phyloP scores from a whole-genome alignment of 2,329 filamentous ascomycete genomes.

The Nemania sp. region DNA sequence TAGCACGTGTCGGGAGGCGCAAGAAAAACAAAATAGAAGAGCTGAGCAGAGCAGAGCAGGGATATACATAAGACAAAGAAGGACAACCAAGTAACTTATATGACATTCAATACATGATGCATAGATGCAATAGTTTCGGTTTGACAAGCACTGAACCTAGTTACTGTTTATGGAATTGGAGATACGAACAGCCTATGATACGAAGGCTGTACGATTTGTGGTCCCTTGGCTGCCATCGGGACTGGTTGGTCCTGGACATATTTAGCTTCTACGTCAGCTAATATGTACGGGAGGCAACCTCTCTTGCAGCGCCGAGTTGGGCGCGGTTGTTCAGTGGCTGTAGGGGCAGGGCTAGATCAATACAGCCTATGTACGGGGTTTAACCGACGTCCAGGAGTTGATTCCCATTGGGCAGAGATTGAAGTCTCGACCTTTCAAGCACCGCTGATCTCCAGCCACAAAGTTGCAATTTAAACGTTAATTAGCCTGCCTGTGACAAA shows the following conservation, averaged over 20 bases:
- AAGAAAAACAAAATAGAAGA: slow-evolving; percentile 12
- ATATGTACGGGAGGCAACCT: slow-evolving; percentile 23
- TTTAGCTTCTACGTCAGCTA: slow-evolving; percentile 21
- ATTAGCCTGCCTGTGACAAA: slow-evolving; percentile 31
- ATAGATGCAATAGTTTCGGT: slow-evolving; percentile 27
- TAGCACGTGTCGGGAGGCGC: neutral
- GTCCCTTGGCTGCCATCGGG: slow-evolving; percentile 15
- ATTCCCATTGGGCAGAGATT: slow-evolving; percentile 29
- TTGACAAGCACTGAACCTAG: slow-evolving; percentile 30
- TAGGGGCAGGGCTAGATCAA: slow-evolving; percentile 28
- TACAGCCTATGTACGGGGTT: slow-evolving; percentile 35
- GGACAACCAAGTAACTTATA: slow-evolving; percentile 31
- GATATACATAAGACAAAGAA: slow-evolving; percentile 31
- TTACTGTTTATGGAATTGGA: slow-evolving; percentile 19
- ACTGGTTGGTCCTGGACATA: slow-evolving; percentile 14
- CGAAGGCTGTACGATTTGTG: slow-evolving; percentile 17
- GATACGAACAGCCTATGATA: slow-evolving; percentile 25
- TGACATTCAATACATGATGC: slow-evolving; percentile 33
- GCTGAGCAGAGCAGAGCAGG: slow-evolving; percentile 9
- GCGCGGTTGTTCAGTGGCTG: slow-evolving; percentile 21
- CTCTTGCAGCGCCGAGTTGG: slow-evolving; percentile 25
- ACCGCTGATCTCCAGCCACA: slow-evolving; percentile 37
- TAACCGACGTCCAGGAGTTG: slow-evolving; percentile 22
- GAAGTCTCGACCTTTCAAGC: slow-evolving; percentile 23
- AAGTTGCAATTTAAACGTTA: slow-evolving; percentile 28